These are phyloP conservation scores for Cystobasidium onofrii DNA, from an alignment of 768 basidiomycete species.

Conservation along the genomic window DNA sequence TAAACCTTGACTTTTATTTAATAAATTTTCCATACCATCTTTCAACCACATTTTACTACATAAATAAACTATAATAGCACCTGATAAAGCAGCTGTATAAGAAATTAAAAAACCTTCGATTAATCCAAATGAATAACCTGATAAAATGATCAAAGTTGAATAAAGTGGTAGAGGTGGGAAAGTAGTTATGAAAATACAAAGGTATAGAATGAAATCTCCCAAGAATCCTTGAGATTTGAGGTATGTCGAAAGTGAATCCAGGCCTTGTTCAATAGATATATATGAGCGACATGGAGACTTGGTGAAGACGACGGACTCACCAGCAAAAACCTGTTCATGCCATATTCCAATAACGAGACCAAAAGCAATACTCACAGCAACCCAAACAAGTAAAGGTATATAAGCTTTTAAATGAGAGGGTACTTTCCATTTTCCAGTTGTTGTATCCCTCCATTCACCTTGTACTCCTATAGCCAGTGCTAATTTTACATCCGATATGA, in stretches of 20 bases:
- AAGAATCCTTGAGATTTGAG: constrained; percentile 62
- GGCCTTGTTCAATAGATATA: constrained; percentile 50
- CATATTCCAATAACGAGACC: constrained; percentile 73
- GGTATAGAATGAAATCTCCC: constrained; percentile 69
- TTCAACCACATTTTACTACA: constrained; percentile 63
- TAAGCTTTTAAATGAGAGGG: constrained; percentile 49
- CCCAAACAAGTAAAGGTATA: constrained; percentile 69
- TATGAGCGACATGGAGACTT: too few species aligned
- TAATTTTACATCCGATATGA: not conserved
- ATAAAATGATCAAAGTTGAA: constrained; percentile 82
- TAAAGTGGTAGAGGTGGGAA: constrained; percentile 74
- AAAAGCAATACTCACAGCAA: constrained; percentile 66
- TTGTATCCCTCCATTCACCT: constrained; percentile 14
- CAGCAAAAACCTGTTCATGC: constrained; percentile 69
- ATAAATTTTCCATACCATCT: constrained; percentile 62
- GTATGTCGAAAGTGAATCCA: constrained; percentile 73
- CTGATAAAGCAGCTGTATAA: constrained; percentile 69
- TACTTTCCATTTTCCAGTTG: not conserved
- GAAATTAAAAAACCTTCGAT: constrained; percentile 67
- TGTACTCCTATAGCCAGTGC: constrained; percentile 11
- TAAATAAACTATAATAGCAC: constrained; percentile 74
- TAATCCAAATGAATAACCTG: constrained; percentile 45
- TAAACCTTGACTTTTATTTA: constrained; percentile 62
- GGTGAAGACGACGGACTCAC: constrained; percentile 50
- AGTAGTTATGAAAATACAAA: constrained; percentile 44